Evolutionary conservation across 2,329 filamentous ascomycete genomes (phyloP).

Genomic region (Colletotrichum tropicale): DNA sequence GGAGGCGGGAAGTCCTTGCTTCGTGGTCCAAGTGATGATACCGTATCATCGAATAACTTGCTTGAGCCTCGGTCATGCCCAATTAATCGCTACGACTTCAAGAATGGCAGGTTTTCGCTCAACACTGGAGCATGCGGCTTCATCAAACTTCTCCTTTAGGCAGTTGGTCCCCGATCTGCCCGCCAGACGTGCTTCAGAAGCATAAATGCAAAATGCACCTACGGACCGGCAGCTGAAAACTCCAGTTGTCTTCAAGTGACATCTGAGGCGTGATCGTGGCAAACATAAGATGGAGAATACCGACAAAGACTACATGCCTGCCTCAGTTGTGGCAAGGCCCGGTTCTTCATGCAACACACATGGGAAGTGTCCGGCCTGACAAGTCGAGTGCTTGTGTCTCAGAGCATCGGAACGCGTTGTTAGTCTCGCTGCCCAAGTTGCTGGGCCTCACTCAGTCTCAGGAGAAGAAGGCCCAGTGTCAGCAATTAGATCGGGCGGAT

Average conservation of each 20-base stretch:
- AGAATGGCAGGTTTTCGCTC: background rate
- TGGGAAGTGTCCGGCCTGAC: background rate
- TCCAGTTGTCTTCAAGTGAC: background rate
- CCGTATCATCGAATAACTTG: background rate
- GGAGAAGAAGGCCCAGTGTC: background rate
- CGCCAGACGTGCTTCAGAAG: background rate
- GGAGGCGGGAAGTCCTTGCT: background rate
- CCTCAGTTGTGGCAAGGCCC: background rate
- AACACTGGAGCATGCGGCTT: background rate
- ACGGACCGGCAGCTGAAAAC: background rate
- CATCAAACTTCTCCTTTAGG: background rate
- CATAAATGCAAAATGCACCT: background rate
- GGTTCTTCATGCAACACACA: background rate
- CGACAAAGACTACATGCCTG: background rate
- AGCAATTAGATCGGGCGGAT: background rate
- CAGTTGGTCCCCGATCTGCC: background rate
- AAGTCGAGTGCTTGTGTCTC: background rate
- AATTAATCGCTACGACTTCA: background rate
- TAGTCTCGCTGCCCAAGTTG: background rate
- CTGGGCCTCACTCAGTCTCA: background rate
- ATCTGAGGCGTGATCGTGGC: background rate
- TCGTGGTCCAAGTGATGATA: background rate
- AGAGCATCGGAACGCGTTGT: background rate
- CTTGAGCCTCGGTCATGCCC: background rate
- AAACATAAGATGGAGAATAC: background rate